These are phyloP conservation scores for Rosa multiflora DNA, from an alignment of 306 rosid species.

Conservation along the genomic window DNA sequence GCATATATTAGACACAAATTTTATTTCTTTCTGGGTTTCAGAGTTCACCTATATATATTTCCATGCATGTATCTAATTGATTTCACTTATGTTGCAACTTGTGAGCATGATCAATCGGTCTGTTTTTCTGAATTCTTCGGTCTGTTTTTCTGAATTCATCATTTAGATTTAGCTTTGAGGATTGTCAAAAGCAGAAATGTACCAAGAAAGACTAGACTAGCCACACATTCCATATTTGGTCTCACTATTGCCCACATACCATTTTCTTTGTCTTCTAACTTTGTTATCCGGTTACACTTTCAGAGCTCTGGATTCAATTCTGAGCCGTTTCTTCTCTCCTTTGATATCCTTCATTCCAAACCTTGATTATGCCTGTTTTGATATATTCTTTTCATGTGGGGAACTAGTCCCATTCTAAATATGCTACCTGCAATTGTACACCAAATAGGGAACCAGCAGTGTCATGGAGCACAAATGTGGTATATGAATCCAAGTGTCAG, in stretches of 20 bases:
- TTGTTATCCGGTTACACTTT: conserved; percentile 41
- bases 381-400: conserved; percentile 23
- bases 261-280: conserved; percentile 28
- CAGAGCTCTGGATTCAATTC: conserved; percentile 30
- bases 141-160: conserved; percentile 16
- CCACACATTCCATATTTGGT: conserved; percentile 40
- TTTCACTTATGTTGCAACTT: conserved; percentile 18
- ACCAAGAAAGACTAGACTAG: conserved; percentile 6
- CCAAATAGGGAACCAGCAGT: conserved; percentile 35
- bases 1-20: not conserved
- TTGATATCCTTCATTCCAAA: conserved; percentile 34
- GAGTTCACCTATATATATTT: conserved; percentile 19
- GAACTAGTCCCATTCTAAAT: conserved; percentile 21
- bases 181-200: conserved; percentile 25
- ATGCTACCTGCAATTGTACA: conserved; percentile 30
- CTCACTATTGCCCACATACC: conserved; percentile 42
- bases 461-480: conserved; percentile 27
- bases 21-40: not conserved
- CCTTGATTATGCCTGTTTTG: conserved; percentile 30
- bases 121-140: conserved; percentile 14
- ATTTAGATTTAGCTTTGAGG: conserved; percentile 18
- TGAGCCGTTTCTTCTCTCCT: conserved; percentile 27
- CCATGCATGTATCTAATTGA: conserved; percentile 7
- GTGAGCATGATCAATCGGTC: conserved; percentile 16
- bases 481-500: conserved; percentile 17